These are phyloP conservation scores for Phialocephala sp. DNA, from an alignment of 2,329 filamentous ascomycete genomes.

Conservation along the genomic window DNA sequence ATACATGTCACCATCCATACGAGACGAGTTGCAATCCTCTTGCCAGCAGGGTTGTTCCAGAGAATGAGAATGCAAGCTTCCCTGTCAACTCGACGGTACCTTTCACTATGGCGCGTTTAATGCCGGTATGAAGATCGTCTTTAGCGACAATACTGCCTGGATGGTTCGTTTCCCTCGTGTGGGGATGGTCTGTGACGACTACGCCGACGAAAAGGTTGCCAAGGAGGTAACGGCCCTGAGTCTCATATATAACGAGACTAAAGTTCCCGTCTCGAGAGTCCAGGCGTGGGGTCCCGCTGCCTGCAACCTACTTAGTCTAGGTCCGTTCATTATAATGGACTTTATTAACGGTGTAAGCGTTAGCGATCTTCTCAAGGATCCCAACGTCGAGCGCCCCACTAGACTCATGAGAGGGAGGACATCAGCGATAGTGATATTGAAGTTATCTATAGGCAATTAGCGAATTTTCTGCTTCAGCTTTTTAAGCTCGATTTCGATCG, in stretches of 20 bases:
- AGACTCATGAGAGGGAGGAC: slow-evolving; percentile 21
- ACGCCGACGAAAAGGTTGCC: slow-evolving; percentile 27
- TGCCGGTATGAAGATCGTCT: slow-evolving; percentile 44
- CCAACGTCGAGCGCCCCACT: slow-evolving; percentile 11
- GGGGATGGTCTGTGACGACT: slow-evolving; percentile 34
- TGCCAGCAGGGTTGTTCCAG: too few species aligned
- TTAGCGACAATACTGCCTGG: slow-evolving; percentile 32
- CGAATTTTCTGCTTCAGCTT: slow-evolving; percentile 25
- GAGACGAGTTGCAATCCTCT: too few species aligned
- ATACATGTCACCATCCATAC: too few species aligned
- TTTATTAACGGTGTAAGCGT: slow-evolving; percentile 20
- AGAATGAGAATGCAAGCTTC: too few species aligned
- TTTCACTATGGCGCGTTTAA: slow-evolving; percentile 45
- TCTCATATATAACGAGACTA: slow-evolving; percentile 18
- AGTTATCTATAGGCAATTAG: slow-evolving; percentile 26
- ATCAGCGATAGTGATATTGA: slow-evolving; percentile 27
- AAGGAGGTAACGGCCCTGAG: slow-evolving; percentile 25
- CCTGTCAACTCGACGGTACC: slow-evolving; percentile 42
- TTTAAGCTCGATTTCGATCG: slow-evolving; percentile 28
- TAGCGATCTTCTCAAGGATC: slow-evolving; percentile 17
- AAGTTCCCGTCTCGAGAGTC: slow-evolving; percentile 18
- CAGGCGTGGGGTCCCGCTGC: slow-evolving; percentile 18
- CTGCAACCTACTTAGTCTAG: slow-evolving; percentile 13
- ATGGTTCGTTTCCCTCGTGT: slow-evolving; percentile 27
- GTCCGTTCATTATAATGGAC: slow-evolving; percentile 21